Base-by-base conservation (phyloP, 257 asterid genomes). In the Thymus quinquecostatus region DNA sequence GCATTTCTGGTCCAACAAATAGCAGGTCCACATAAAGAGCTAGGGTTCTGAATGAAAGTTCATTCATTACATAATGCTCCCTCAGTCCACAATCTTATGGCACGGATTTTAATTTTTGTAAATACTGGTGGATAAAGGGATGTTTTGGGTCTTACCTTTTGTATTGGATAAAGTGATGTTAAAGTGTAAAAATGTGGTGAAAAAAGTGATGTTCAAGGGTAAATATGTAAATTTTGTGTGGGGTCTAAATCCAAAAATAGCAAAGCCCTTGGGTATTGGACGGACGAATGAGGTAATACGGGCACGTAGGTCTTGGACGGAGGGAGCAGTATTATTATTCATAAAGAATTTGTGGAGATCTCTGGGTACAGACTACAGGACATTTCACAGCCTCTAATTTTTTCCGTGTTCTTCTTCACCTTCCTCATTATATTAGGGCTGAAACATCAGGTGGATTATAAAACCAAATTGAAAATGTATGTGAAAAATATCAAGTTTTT, bases 391-490 rank as follows among this genome's bases (percentile, higher is more conserved):
- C 54, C 54, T 48, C 27, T 4, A 48, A 3, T 48, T 48, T 11
- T 12, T 48, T 12, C 27, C 8, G n/a, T 11, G n/a, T 56, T 56
- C 60, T 70, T 30, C 67, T 8, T 44, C 41, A 71, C 44, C 64
- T 32, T 8, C 45, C 38, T 54, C 33, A 49, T 48, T 50, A 36
- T 44, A 28, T 38, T 8, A 36, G 44, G 12, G 59, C 48, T 8
- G 45, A 6, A 33, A 60, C 28, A 29, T 54, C 38, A 43, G 33
- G 64, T 36, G 43, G 44, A 34, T 11, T 53, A 49, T 36, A 10
- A 56, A 66, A 14, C 30, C 34, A 11, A 36, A 62, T 50, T 1
- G 10, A 51, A 51, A n/a, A n/a, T 51, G 2, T 10, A 33, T 30
- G 50, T 12, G 38, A n/a, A 41, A 38, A 68, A 53, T 3, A 36